Percentiles rank a stretch among this genome's conserved stretches.
Conservation (phyloP, 2,329 filamentous ascomycete species). For the Arthrobotrys sphaeroides region DNA sequence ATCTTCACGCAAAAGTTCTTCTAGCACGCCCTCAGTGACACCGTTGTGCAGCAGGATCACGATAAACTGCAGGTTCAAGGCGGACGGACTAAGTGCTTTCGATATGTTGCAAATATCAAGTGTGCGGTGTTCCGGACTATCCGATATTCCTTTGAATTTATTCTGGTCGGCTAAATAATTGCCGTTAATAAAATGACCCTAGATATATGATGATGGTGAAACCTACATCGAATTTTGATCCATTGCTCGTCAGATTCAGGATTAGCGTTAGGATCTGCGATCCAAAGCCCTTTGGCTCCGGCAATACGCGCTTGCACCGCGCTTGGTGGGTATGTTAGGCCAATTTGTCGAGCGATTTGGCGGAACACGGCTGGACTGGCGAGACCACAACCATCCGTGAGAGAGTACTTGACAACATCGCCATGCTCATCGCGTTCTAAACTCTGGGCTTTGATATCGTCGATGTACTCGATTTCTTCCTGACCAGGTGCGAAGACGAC, state of each 20-base stretch:
- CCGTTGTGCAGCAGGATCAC: slow-evolving; percentile 73
- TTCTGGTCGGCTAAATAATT: slow-evolving; percentile 67
- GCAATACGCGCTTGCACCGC: slow-evolving; percentile 76
- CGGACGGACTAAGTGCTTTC: slow-evolving; percentile 65
- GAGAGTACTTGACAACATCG: slow-evolving; percentile 61
- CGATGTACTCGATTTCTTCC: slow-evolving; percentile 60
- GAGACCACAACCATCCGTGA: slow-evolving; percentile 74
- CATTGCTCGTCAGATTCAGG: slow-evolving; percentile 65
- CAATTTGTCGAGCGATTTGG: slow-evolving; percentile 66
- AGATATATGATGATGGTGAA: background rate
- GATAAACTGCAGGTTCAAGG: slow-evolving; percentile 74
- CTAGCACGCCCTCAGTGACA: slow-evolving; percentile 63
- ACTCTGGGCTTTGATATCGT: slow-evolving; percentile 59
- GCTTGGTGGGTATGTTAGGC: slow-evolving; percentile 68
- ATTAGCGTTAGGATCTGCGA: slow-evolving; percentile 66
- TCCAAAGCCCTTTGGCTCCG: slow-evolving; percentile 80
- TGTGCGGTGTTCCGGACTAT: slow-evolving; percentile 67
- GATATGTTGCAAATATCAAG: slow-evolving; percentile 71
- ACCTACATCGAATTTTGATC: slow-evolving; percentile 69
- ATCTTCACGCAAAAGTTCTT: slow-evolving; percentile 64
- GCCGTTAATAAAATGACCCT: slow-evolving; percentile 50
- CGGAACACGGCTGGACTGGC: slow-evolving; percentile 72
- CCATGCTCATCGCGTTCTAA: slow-evolving; percentile 13
- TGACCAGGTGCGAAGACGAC: slow-evolving; percentile 54
- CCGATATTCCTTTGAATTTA: slow-evolving; percentile 70